These are phyloP conservation scores for Amniculicola lignicola DNA, from an alignment of 495 filamentous ascomycete genomes.

Conservation along the genomic window DNA sequence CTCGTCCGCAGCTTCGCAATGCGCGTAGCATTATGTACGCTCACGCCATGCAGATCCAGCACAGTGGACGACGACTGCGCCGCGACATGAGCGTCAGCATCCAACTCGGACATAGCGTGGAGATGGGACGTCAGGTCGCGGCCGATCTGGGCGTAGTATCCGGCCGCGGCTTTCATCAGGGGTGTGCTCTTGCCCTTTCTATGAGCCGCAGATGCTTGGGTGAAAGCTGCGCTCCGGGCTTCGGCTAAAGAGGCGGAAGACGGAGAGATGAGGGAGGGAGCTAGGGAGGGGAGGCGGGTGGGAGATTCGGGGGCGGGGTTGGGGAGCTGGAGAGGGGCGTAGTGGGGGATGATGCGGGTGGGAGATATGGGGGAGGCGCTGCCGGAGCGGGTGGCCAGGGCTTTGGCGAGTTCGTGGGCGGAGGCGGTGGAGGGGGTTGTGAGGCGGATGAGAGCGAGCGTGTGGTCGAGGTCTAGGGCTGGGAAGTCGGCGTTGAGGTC, in stretches of 20 bases:
- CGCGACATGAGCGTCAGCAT: constrained; percentile 61
- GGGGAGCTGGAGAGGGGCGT: constrained; percentile 35
- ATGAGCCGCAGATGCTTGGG: constrained; percentile 59
- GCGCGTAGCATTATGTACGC: constrained; percentile 70
- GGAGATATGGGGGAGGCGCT: constrained; percentile 8
- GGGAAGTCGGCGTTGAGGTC: constrained; percentile 57
- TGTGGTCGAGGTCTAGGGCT: constrained; percentile 44
- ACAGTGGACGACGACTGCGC: constrained; percentile 53
- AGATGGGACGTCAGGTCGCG: constrained; percentile 52
- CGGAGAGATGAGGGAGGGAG: constrained; percentile 6
- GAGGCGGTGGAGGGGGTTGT: constrained; percentile 54
- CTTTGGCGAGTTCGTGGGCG: constrained; percentile 58
- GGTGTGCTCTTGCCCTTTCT: constrained; percentile 62
- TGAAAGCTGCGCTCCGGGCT: constrained; percentile 50
- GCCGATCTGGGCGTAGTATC: constrained; percentile 60
- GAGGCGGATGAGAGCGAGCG: constrained; percentile 53
- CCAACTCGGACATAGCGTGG: constrained; percentile 46
- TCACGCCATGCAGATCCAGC: constrained; percentile 83
- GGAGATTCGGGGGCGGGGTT: constrained; percentile 1
- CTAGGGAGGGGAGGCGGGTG: constrained; percentile 9
- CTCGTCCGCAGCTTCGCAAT: constrained; percentile 66
- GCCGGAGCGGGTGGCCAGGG: constrained; percentile 39
- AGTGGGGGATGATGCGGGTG: constrained; percentile 43
- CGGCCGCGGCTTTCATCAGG: constrained; percentile 63
- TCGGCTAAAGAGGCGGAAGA: constrained; percentile 38